Base-by-base conservation (phyloP, 345 rosid genomes). In the Atalantia buxifolia region DNA sequence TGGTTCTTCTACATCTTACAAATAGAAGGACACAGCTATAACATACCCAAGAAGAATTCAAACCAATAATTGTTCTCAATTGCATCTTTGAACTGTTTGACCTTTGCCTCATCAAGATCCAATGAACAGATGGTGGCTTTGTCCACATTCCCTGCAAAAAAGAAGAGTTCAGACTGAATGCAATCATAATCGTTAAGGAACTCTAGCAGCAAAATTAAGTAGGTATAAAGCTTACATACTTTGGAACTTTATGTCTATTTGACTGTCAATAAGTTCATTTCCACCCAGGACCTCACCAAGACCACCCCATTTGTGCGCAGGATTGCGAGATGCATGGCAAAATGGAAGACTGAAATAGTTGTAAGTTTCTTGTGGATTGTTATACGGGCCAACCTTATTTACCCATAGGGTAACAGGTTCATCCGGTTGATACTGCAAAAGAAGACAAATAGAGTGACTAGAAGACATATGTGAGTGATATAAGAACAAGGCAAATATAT, bases 211-310 rank as follows among this genome's bases (percentile, higher is more conserved):
- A 40, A 61, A 76, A 62, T 42, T 66, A 48, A 79, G 38, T 66
- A 30, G 14, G 56, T 18, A 59, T 7, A 12, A 77, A 69, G 56
- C n/a, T 69, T 53, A 85, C 94, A 25, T 89, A 97, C 99, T 93
- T 90, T 22, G 81, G 86, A 90, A 97, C 83, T 94, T 97, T 31
- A 97, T 87, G 60, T 90, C 88, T 64, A 94, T 86, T 83, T 88
- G 88, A 84, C 99, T 94, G 83, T 94, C 99, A 76, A 97, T 94
- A 78, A 97, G 98, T 82, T 97, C 99, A 83, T 97, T 97, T 78
- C 99, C 99, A 85, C 99, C 99, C 18, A 97, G 91, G 83, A 94
- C 99, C 87, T 97, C 99, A 77, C 98, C 99, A 81, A 97, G 98
- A 64, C 98, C 99, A 84, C 97, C 99, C 99, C 98, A 97, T 84